Conservation (phyloP, 768 basidiomycete species). For the Asterophora lycoperdoides region DNA sequence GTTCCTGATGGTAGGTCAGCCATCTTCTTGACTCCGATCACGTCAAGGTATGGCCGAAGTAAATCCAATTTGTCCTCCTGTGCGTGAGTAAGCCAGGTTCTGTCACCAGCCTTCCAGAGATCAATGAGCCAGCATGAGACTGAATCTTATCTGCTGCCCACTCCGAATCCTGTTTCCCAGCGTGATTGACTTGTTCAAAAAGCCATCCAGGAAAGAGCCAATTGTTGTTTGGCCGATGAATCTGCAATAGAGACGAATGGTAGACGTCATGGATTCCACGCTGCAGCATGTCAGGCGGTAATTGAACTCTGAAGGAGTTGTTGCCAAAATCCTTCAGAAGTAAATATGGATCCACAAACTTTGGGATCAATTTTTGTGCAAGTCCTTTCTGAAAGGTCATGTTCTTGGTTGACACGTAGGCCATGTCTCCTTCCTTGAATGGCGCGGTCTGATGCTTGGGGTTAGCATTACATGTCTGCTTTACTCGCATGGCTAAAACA, state of each 20-base stretch:
- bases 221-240: slow-evolving; percentile 25
- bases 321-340: background rate
- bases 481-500: slow-evolving; percentile 19
- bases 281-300: slow-evolving; percentile 12
- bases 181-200: background rate
- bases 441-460: background rate
- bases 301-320: slow-evolving; percentile 15
- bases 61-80: background rate
- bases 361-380: background rate
- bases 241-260: slow-evolving; percentile 25
- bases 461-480: slow-evolving; percentile 23
- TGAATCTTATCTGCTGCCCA: slow-evolving; percentile 5
- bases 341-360: background rate
- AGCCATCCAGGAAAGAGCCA: slow-evolving; percentile 20
- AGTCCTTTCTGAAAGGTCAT: too few species aligned
- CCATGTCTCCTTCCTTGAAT: background rate
- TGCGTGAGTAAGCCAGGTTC: background rate
- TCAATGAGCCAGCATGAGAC: background rate
- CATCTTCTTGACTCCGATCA: background rate
- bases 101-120: slow-evolving; percentile 3
- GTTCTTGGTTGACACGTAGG: slow-evolving; percentile 1
- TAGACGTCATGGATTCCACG: too few species aligned
- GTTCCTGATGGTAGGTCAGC: background rate
- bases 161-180: background rate
- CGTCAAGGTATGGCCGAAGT: background rate